phyloP scores from a whole-genome alignment of 2,329 filamentous ascomycete genomes.

The Fusarium heterosporum region DNA sequence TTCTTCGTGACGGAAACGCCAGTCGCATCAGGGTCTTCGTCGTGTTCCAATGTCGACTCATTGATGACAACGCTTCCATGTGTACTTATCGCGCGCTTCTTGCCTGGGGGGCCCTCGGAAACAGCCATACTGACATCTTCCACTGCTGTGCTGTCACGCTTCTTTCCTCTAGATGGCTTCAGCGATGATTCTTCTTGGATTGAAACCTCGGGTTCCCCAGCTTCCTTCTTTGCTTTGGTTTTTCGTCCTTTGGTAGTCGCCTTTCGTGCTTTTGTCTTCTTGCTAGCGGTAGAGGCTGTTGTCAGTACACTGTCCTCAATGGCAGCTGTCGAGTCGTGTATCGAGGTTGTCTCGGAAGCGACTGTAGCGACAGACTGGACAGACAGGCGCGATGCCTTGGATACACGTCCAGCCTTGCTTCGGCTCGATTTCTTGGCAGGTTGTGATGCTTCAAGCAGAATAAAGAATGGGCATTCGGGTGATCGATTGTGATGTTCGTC shows the following conservation, averaged over 20 bases:
- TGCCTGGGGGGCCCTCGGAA: constrained; percentile 64
- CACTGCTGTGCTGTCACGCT: constrained; percentile 71
- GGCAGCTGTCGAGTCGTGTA: constrained; percentile 61
- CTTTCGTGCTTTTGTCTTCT: constrained; percentile 71
- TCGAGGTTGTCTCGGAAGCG: constrained; percentile 62
- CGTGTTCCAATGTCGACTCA: constrained; percentile 53
- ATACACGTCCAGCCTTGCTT: constrained; percentile 68
- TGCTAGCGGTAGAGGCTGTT: constrained; percentile 67
- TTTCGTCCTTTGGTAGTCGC: constrained; percentile 47
- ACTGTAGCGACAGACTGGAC: constrained; percentile 66
- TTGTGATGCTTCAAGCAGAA: constrained; percentile 69
- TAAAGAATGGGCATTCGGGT: constrained; percentile 85
- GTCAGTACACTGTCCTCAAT: constrained; percentile 71
- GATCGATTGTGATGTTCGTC: constrained; percentile 88
- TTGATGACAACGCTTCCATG: constrained; percentile 61
- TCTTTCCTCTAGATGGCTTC: constrained; percentile 66
- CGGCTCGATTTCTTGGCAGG: constrained; percentile 65
- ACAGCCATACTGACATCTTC: constrained; percentile 59
- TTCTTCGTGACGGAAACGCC: constrained; percentile 52
- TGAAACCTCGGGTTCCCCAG: constrained; percentile 56
- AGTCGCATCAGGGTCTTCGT: constrained; percentile 56
- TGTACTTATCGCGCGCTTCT: constrained; percentile 68
- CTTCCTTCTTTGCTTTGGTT: constrained; percentile 62
- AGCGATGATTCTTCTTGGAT: constrained; percentile 40
- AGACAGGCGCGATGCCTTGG: constrained; percentile 76